Percentiles rank a stretch among this genome's conserved stretches.
Evolutionary conservation across 768 basidiomycete genomes (phyloP).

Genomic region (Leccinellum rugosiceps): DNA sequence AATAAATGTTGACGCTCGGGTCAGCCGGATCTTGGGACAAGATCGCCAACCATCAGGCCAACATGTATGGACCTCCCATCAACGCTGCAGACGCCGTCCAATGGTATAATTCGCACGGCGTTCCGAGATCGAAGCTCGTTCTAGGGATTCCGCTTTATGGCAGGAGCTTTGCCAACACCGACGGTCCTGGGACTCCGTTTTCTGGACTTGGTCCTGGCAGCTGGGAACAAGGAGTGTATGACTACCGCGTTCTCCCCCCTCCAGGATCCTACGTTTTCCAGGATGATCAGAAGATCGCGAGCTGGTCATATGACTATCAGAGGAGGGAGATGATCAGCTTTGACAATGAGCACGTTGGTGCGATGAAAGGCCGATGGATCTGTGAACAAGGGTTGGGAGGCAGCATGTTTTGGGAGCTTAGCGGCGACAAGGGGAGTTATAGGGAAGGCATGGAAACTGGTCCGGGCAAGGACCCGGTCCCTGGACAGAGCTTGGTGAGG

Average conservation of each 20-base stretch:
- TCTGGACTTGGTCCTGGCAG: slow-evolving; percentile 81
- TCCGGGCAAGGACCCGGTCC: slow-evolving; percentile 68
- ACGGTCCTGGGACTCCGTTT: slow-evolving; percentile 78
- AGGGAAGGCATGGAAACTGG: slow-evolving; percentile 75
- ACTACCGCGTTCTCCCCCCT: slow-evolving; percentile 87
- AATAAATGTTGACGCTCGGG: slow-evolving; percentile 8
- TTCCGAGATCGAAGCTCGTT: slow-evolving; percentile 76
- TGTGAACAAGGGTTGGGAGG: slow-evolving; percentile 74
- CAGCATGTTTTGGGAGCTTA: slow-evolving; percentile 94
- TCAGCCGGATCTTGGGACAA: slow-evolving; percentile 76
- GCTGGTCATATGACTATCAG: slow-evolving; percentile 77
- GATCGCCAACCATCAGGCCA: slow-evolving; percentile 81
- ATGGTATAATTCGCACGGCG: slow-evolving; percentile 70
- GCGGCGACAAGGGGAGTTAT: slow-evolving; percentile 72
- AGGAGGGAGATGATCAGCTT: slow-evolving; percentile 82
- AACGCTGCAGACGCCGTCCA: slow-evolving; percentile 62
- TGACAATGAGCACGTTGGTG: slow-evolving; percentile 66
- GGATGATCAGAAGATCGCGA: slow-evolving; percentile 68
- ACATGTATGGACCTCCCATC: slow-evolving; percentile 65
- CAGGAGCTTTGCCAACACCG: slow-evolving; percentile 81
- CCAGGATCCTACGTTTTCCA: slow-evolving; percentile 62
- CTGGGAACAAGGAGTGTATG: slow-evolving; percentile 91
- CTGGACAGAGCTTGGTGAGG: slow-evolving; percentile 66
- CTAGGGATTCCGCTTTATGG: slow-evolving; percentile 94
- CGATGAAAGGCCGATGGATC: slow-evolving; percentile 81